Evolutionary conservation across 805 yeast genomes (phyloP).

Genomic region (Candida stauntonica): DNA sequence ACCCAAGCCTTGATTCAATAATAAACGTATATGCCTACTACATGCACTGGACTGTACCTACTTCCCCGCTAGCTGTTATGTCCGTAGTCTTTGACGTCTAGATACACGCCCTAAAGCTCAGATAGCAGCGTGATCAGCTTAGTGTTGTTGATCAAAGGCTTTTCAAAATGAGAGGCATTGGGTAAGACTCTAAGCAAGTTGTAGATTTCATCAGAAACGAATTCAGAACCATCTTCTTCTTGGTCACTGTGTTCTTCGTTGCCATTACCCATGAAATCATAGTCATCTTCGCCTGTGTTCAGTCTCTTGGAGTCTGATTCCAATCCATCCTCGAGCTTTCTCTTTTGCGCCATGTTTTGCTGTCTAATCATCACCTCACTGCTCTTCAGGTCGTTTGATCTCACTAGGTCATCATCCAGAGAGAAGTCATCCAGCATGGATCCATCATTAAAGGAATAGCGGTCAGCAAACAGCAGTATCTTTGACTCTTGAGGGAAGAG

Average conservation of each 20-base stretch:
- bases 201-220: constrained; percentile 39
- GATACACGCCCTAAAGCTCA: too few species aligned
- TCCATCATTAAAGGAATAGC: constrained; percentile 31
- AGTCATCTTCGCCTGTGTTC: neutral
- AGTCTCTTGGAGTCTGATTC: neutral
- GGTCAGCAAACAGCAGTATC: constrained; percentile 33
- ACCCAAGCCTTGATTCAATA: too few species aligned
- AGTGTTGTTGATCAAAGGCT: constrained; percentile 48
- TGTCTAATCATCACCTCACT: constrained; percentile 3
- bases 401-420: constrained; percentile 22
- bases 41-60: too few species aligned
- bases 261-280: neutral
- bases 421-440: constrained; percentile 8
- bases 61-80: too few species aligned
- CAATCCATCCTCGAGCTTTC: neutral
- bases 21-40: too few species aligned
- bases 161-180: constrained; percentile 45
- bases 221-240: constrained; percentile 12
- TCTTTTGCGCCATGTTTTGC: constrained; percentile 7
- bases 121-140: constrained; percentile 34
- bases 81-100: too few species aligned
- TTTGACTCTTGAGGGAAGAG: constrained; percentile 57
- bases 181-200: constrained; percentile 57
- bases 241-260: constrained; percentile 2
- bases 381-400: constrained; percentile 27